Evolutionary conservation across 176 grass and related monocot species (phyloP).

Genomic region (Puya raimondii): DNA sequence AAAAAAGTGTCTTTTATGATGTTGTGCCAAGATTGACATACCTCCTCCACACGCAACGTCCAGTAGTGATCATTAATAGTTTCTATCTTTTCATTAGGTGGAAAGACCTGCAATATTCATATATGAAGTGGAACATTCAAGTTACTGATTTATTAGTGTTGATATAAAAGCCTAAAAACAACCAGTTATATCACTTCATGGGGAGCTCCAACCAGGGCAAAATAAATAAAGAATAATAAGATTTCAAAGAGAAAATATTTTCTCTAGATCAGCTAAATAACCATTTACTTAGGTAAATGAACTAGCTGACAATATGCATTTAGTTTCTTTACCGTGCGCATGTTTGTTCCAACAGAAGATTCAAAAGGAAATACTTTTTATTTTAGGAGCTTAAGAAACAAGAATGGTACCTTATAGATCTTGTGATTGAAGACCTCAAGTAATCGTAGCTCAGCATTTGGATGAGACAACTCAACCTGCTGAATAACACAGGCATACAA

Average conservation of each 20-base stretch:
- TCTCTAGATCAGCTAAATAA: too few relatives aligned
- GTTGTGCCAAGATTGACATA: constrained; percentile 10
- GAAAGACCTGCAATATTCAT: constrained; percentile 63
- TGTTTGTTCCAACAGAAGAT: background rate
- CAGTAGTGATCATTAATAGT: constrained; percentile 99
- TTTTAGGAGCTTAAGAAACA: constrained; percentile 14
- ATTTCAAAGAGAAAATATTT: too few relatives aligned
- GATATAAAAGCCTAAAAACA: too few relatives aligned
- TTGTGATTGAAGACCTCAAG: constrained; percentile 99
- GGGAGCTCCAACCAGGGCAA: too few relatives aligned
- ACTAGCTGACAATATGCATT: background rate
- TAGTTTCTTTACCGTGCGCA: too few relatives aligned
- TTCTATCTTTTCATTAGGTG: constrained; percentile 84
- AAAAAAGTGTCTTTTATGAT: constrained; percentile 11
- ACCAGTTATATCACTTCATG: too few relatives aligned
- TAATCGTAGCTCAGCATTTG: constrained; percentile 76
- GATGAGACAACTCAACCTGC: constrained; percentile 79
- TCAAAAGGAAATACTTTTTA: background rate
- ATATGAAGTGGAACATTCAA: background rate
- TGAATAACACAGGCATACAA: constrained; percentile 17
- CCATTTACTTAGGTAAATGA: too few relatives aligned
- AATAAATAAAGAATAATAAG: too few relatives aligned
- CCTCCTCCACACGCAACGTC: constrained; percentile 97
- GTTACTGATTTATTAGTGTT: background rate
- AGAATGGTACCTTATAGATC: constrained; percentile 80